Evolutionary conservation across 2,329 filamentous ascomycete genomes (phyloP).

Genomic region (Ophiosphaerella herpotricha): DNA sequence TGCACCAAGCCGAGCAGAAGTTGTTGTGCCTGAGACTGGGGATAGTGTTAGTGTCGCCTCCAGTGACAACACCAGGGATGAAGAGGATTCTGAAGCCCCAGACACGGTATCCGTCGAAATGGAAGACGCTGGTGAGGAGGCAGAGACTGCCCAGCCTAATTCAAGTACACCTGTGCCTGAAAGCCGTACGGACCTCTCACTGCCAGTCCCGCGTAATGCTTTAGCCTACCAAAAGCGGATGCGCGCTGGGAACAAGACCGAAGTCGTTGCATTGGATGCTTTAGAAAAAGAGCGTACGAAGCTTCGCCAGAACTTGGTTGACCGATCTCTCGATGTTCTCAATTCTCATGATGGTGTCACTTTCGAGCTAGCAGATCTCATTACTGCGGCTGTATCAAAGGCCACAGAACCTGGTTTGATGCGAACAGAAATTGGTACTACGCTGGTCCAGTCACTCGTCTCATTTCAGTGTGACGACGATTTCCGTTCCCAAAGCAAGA

Average conservation of each 20-base stretch:
- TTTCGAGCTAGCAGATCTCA: conserved; percentile 87
- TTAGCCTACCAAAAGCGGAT: conserved; percentile 42
- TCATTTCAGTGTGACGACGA: conserved; percentile 65
- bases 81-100: conserved; percentile 31
- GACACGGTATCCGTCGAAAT: conserved; percentile 47
- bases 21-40: conserved; percentile 37
- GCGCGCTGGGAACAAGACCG: conserved; percentile 37
- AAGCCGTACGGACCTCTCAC: conserved; percentile 14
- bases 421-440: conserved; percentile 78
- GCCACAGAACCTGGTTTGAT: conserved; percentile 62
- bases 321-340: conserved; percentile 87
- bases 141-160: conserved; percentile 13
- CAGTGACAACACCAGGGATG: conserved; percentile 31
- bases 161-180: conserved; percentile 25
- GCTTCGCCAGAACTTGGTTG: conserved; percentile 79
- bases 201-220: conserved; percentile 23
- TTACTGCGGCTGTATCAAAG: conserved; percentile 70
- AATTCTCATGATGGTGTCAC: conserved; percentile 86
- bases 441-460: conserved; percentile 81
- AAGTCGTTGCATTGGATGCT: conserved; percentile 70
- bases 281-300: conserved; percentile 74
- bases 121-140: conserved; percentile 36
- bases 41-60: conserved; percentile 34
- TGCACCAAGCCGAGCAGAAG: conserved; percentile 40
- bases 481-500: conserved; percentile 62